Evolutionary conservation across 495 filamentous ascomycete genomes (phyloP), one percentile per base, ranked within the genome.

Genomic region (Lichina pygmaea): DNA sequence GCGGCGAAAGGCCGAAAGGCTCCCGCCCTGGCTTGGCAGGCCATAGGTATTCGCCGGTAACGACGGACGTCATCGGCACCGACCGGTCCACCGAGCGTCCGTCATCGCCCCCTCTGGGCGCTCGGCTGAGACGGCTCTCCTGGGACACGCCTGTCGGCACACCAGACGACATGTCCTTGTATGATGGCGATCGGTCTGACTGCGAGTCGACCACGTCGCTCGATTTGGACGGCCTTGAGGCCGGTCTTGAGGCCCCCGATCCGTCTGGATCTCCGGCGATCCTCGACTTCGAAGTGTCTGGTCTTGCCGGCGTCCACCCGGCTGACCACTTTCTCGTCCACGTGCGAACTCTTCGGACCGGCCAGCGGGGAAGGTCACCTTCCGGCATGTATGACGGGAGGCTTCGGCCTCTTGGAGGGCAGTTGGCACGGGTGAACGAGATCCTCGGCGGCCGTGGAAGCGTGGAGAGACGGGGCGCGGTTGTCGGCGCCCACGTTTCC

Each of bases 261-360:
- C n/a, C 33, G 50, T 7, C 41, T 49, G 2, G 10, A 57, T 13
- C 45, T 50, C 31, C 50, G 54, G 34, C 30, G 33, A 43, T 55
- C 43, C 44, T 62, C 32, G 53, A 62, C 8, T 61, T 82, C 37
- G 67, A 73, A 48, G 72, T 70, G 3, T 75, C 72, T 44, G 77
- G 77, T 9, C 51, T 81, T 15, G 74, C 75, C 17, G 73, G 72
- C 33, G 67, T 77, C 15, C 64, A 62, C 41, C 76, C 75, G 2
- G 67, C 70, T 39, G 78, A 83, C 55, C 72, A 81, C 50, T 81
- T 81, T 52, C 56, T 63, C 5, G 56, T 81, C 31, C 51, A 63
- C 37, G 43, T 49, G 24, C 24, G 24, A 24, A 24, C 24, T 24
- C 24, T 24, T 24, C 24, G 24, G 24, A 24, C 2, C 24, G 24